Evolutionary conservation across 2,329 filamentous ascomycete genomes (phyloP).

Genomic region (Fusarium pseudocircinatum): DNA sequence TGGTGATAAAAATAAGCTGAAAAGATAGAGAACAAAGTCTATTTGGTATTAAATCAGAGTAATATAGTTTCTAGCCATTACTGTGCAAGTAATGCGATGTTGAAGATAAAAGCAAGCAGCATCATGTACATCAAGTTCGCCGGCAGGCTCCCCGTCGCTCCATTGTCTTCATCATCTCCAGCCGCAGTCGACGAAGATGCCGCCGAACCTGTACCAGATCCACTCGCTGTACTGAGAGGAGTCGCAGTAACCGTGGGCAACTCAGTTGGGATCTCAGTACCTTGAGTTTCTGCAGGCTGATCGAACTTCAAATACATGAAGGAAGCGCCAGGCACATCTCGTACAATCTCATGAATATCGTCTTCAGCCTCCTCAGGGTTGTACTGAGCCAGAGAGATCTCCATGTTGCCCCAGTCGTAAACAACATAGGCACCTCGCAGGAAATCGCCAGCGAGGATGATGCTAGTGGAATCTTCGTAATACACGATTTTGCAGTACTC

Average conservation of each 20-base stretch:
- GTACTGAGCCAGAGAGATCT: not conserved
- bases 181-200: not conserved
- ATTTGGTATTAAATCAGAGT: not conserved
- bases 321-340: not conserved
- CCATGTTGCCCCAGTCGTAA: not conserved
- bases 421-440: not conserved
- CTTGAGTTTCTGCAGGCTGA: not conserved
- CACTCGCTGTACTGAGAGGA: not conserved
- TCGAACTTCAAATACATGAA: not conserved
- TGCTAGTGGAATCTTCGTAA: not conserved
- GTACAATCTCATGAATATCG: not conserved
- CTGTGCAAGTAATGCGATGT: not conserved
- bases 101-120: too few relatives aligned
- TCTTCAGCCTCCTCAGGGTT: not conserved
- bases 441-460: not conserved
- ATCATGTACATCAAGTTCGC: not conserved
- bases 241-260: not conserved
- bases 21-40: not conserved
- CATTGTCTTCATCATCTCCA: not conserved
- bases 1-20: rapidly evolving
- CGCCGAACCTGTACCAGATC: not conserved
- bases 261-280: not conserved
- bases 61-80: rapidly evolving
- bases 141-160: not conserved
- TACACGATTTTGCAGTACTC: not conserved